These are phyloP conservation scores for Sutorius australiensis DNA, from an alignment of 768 basidiomycete species.

Conservation along the genomic window DNA sequence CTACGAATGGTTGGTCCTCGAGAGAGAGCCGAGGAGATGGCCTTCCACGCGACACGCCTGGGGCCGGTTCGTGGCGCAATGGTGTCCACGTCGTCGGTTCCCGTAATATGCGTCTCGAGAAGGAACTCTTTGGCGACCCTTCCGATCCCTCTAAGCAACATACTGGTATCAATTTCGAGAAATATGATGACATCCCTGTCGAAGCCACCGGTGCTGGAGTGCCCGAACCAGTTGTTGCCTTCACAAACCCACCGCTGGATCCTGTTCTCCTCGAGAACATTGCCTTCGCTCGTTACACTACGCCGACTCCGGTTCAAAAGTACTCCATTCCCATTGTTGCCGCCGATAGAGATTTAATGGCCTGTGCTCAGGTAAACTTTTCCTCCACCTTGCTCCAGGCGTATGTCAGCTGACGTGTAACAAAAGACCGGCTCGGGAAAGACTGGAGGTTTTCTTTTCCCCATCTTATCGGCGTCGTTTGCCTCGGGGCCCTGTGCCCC, in stretches of 20 bases:
- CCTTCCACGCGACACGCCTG: constrained; percentile 48
- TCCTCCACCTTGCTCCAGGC: constrained; percentile 1
- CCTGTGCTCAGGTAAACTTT: constrained; percentile 76
- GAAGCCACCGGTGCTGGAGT: constrained; percentile 96
- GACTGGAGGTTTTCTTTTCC: constrained; percentile 98
- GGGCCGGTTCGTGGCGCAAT: constrained; percentile 77
- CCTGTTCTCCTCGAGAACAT: constrained; percentile 95
- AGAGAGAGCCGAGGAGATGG: constrained; percentile 31
- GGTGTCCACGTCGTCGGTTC: constrained; percentile 82
- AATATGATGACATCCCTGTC: constrained; percentile 99
- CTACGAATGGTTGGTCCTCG: constrained; percentile 37
- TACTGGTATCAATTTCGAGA: constrained; percentile 99
- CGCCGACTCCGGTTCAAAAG: constrained; percentile 98
- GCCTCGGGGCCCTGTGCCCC: constrained; percentile 71
- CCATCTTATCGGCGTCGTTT: constrained; percentile 94
- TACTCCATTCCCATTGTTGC: constrained; percentile 99
- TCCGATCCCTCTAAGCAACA: constrained; percentile 84
- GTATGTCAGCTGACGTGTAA: constrained; percentile 17
- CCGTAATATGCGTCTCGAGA: constrained; percentile 86
- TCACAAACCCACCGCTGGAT: constrained; percentile 88
- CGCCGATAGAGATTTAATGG: constrained; percentile 85
- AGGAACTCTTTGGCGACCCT: constrained; percentile 91
- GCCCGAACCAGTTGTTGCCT: constrained; percentile 88
- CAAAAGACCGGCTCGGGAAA: constrained; percentile 97
- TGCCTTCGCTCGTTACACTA: constrained; percentile 84